Base-by-base conservation (phyloP, 2,329 filamentous ascomycete genomes). In the Nemania bipapillata region DNA sequence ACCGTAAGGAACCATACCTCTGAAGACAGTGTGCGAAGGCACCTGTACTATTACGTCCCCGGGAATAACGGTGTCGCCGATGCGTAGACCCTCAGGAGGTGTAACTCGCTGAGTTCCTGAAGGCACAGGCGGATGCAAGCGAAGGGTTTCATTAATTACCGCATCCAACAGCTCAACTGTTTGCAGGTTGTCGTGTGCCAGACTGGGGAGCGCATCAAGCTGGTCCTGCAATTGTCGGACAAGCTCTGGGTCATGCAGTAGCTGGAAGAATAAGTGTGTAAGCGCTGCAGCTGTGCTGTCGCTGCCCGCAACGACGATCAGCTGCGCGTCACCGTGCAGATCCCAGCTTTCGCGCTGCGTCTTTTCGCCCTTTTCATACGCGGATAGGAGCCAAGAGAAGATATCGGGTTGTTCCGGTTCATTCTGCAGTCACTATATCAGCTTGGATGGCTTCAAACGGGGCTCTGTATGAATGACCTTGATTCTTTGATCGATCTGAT, bases 361-460 rank as follows among this genome's bases (percentile, higher is more conserved):
- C 0, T 77, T 77, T 2, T 72, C 64, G 22, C 81, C 79, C 24
- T 82, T 79, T 9, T 77, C 74, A 4, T 78, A 71, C 5, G 80
- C 79, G 61, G 81, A 81, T 15, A 82, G 50, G 4, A 83, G 70
- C 80, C 81, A 83, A 0, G 80, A 80, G 5, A 80, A 68, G 30
- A 83, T 75, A 66, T 82, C 80, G 30, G 47, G 63, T n/a, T 26
- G 30, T n/a, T 65, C 63, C 20, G 49, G 60, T 28, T 49, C 60
- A 12, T 57, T 37, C 52, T 56, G 42, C 28, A 1, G 5, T 30
- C 7, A 15, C 12, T 32, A 20, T 52, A 11, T 53, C 20, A 53
- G 49, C 49, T 53, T n/a, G 12, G 17, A 15, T 24, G 12, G 12
- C 24, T 30, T 53, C 40, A 11, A 53, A 3, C 6, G 11, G 49